phyloP scores from a whole-genome alignment of 2,329 filamentous ascomycete species.

The Diaporthe ampelina region DNA sequence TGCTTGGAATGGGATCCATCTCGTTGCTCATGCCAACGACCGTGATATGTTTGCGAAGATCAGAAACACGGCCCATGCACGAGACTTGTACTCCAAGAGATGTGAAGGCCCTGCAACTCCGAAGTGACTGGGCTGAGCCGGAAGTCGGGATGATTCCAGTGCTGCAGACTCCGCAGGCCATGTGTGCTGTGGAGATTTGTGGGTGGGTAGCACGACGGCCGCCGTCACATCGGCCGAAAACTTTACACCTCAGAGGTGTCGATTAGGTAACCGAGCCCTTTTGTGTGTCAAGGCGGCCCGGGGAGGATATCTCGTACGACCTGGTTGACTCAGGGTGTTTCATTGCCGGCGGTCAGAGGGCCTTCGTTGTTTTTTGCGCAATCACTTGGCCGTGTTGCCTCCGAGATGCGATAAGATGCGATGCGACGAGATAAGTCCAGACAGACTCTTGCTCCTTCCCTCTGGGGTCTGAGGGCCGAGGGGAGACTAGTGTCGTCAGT shows the following conservation, averaged over 20 bases:
- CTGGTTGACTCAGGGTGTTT: conserved; percentile 8
- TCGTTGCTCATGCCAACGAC: not conserved
- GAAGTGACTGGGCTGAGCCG: not conserved
- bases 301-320: not conserved
- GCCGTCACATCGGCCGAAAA: not conserved
- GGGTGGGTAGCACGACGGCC: not conserved
- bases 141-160: conserved; percentile 25
- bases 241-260: not conserved
- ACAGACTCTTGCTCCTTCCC: too few relatives aligned
- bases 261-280: not conserved
- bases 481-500: too few relatives aligned
- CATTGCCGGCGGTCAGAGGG: too few relatives aligned
- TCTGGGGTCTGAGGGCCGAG: too few relatives aligned
- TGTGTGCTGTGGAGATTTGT: not conserved
- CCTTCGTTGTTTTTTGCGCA: too few relatives aligned
- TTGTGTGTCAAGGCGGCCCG: not conserved
- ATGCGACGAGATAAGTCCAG: too few relatives aligned
- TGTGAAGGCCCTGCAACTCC: too few relatives aligned
- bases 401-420: too few relatives aligned
- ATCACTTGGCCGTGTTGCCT: too few relatives aligned
- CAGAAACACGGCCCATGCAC: conserved; percentile 6
- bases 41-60: not conserved
- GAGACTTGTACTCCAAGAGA: too few relatives aligned
- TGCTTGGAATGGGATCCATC: not conserved
- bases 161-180: conserved; percentile 12